Base-by-base conservation (phyloP, 768 basidiomycete species). In the Amanita muscaria region DNA sequence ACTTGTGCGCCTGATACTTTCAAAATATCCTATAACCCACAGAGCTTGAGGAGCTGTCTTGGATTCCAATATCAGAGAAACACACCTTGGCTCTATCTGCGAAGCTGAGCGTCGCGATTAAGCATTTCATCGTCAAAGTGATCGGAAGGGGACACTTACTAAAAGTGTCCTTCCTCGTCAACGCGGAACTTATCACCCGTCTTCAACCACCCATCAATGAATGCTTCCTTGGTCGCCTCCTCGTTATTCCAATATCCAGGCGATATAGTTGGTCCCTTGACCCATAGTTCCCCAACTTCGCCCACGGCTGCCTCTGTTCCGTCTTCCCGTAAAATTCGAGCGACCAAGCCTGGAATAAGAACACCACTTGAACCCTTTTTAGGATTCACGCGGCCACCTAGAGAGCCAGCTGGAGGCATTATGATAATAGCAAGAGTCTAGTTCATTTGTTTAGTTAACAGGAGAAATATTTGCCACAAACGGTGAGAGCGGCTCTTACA, bases 1-100 rank as follows among this genome's bases (percentile, higher is more conserved):
- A 89, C 88, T 61, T 89, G 88, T 39, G 68, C 68, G 3, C 86
- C 88, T 0, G 83, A 86, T 2, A 90, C 72, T 57, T 90, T 90
- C 14, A 90, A 67, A 0, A 77, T 87, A 54, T 89, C 88, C 79
- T 86, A 29, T 6, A 29, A 29, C 27, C 12, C 12, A 12, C 27
- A 29, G 12, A n/a, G n/a, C n/a, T 29, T 29, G 7, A 29, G 27
- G 12, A 6, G 6, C 27, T 12, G 7, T 29, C 6, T 29, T 12
- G 27, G 7, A 12, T 12, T 29, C 27, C 12, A 29, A 29, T 12
- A 6, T 29, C 27, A 12, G 12, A 29, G 27, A 29, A 16, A 48
- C 49, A 22, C 40, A 82, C 83, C 73, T 89, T 88, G 15, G 72
- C 68, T 42, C 88, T 72, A 58, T 89, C 87, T 12, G 78, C 78